Evolutionary conservation across 306 rosid genomes (phyloP).

Genomic region (Malus domestica): DNA sequence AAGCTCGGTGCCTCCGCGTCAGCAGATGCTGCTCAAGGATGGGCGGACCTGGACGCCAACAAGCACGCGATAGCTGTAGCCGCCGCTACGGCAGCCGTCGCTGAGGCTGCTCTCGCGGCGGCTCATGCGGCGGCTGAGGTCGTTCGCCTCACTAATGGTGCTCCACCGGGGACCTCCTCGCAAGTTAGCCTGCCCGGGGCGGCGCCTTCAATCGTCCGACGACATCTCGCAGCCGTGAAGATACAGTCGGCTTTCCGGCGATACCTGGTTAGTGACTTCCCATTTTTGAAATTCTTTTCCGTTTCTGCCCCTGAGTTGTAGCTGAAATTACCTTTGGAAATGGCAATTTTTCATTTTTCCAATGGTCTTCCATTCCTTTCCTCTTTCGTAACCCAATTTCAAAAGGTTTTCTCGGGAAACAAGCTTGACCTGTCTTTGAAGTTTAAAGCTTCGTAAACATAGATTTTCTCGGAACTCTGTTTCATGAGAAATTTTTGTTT

Average conservation of each 20-base stretch:
- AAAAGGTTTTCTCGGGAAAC: constrained; percentile 10
- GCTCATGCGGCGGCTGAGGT: constrained; percentile 96
- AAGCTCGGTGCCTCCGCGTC: constrained; percentile 11
- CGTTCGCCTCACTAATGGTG: constrained; percentile 51
- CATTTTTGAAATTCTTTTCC: not conserved
- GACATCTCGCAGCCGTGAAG: constrained; percentile 41
- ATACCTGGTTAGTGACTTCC: constrained; percentile 51
- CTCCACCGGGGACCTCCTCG: not conserved
- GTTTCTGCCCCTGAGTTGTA: not conserved
- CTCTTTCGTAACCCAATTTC: not conserved
- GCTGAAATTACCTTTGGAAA: not conserved
- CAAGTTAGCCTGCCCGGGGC: not conserved
- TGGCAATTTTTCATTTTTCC: not conserved
- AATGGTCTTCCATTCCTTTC: not conserved
- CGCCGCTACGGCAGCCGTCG: constrained; percentile 85
- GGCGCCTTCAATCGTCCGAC: not conserved
- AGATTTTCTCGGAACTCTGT: not conserved
- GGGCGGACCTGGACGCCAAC: constrained; percentile 44
- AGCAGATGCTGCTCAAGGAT: constrained; percentile 9
- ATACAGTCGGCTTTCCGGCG: constrained; percentile 80
- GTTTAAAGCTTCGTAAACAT: not conserved
- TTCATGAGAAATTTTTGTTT: no score
- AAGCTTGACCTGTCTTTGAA: not conserved
- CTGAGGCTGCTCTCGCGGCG: constrained; percentile 87
- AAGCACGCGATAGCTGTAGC: constrained; percentile 91